Evolutionary conservation across 106 monocot species (phyloP), one percentile per base, ranked within the genome.

Genomic region (Acorus calamus): DNA sequence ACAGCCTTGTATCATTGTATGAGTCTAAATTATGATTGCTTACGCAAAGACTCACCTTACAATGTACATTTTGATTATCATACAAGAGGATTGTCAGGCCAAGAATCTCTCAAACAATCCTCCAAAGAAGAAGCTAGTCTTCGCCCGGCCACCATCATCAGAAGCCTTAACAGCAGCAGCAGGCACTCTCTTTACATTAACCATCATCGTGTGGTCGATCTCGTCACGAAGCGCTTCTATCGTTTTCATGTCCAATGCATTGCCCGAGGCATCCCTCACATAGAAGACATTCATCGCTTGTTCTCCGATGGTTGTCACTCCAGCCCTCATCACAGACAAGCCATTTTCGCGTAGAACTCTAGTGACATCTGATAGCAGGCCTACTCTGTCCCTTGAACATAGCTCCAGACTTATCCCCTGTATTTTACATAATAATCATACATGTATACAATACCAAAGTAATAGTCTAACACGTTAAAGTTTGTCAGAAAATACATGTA

Each of bases 361-460:
- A 5, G 94, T 89, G 47, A 94, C 78, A 66, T 96, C 94, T 6
- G 94, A 96, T n/a, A 90, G 78, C 55, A 96, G 69, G 4, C 94
- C 94, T 0, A 96, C 86, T 59, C 94, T 75, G 60, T 96, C 94
- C 46, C 71, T 73, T 4, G 79, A 87, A 73, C 94, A 87, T 11
- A 96, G 66, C 76, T 96, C 87, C 52, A 96, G 53, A 28, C 84
- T 96, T 48, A 87, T 71, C 8, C 94, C 89, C 94, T 96, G 79
- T 63, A 12, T 49, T 12, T 50, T 13, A 8, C 50, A 1, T 1
- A 28, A 28, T 0, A 28, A 28, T 28, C 28, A 28, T 28, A 28
- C 28, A 28, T 28, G 28, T 28, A 28, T 28, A 28, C 28, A 28
- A 28, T 28, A 28, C 28, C 28, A 28, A 28, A 28, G 28, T 28